A percentile compares a stretch with the other conserved stretches of the same genome.
Evolutionary conservation across 306 rosid species (phyloP).

Genomic region (Echinosophora koreensis): DNA sequence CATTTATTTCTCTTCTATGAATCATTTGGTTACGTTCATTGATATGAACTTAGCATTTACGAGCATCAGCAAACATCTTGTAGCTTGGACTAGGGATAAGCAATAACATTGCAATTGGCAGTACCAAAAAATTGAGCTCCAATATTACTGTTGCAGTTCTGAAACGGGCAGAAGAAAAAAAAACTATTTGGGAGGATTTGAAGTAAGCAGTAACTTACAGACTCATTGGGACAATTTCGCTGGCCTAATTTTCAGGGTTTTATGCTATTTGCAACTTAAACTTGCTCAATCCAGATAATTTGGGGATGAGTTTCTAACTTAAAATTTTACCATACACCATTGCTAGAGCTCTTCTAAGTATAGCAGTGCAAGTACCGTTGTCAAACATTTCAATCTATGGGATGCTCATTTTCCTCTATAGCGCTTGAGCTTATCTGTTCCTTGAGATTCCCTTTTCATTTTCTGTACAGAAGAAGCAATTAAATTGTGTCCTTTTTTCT

Average conservation of each 20-base stretch:
- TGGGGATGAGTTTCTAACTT: neutral
- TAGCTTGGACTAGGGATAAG: neutral
- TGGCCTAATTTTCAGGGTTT: no score
- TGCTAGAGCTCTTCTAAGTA: neutral
- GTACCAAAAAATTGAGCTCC: no score
- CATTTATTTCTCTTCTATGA: slow-evolving; percentile 4
- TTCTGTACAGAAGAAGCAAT: neutral
- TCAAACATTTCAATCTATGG: neutral
- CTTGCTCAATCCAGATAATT: neutral
- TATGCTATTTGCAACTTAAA: no score
- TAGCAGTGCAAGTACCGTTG: neutral
- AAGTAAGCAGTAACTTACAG: no score
- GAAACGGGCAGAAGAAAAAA: neutral
- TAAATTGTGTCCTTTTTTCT: neutral
- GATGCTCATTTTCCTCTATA: neutral
- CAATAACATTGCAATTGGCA: no score
- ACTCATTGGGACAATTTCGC: no score
- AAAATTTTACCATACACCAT: neutral
- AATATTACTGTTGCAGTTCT: no score
- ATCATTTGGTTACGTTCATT: slow-evolving; percentile 4
- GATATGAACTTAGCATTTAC: neutral
- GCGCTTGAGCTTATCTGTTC: neutral
- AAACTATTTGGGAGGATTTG: no score
- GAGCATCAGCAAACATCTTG: neutral
- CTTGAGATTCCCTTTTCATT: neutral